Evolutionary conservation across 805 yeast species (phyloP), one percentile per base, ranked within the genome.

Genomic region (Kluyveromyces lactis): DNA sequence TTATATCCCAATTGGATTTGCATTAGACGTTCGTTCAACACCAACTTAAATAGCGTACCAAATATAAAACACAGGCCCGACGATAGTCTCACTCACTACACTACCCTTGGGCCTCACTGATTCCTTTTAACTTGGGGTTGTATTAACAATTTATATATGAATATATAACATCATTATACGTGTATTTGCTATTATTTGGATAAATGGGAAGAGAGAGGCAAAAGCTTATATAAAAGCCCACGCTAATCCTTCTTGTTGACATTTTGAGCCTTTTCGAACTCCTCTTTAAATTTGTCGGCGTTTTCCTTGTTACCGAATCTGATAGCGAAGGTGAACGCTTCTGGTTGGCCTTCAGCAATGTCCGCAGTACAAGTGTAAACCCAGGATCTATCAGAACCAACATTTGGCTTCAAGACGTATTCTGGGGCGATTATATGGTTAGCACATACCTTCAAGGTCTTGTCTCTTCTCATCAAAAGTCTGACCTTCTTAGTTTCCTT

Each of bases 351-450:
- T 63, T 92, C 98, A 40, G 95, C 81, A 40, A 89, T 76, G 63
- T 90, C 98, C 30, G 94, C 95, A 38, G 95, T 80, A 45, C 87
- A 95, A 39, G 79, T 77, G 70, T 92, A 92, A 49, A 92, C 97
- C 98, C 98, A 92, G 26, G 96, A 86, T 73, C 96, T 83, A 64
- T 92, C 98, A 44, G 92, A 81, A 37, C 98, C 97, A 49, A 92
- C 89, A 61, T 92, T 92, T 55, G 97, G 86, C 61, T 78, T 84
- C 63, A 92, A 77, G 50, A 67, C 75, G 67, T 83, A 86, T 52
- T 83, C 95, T 46, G 90, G 79, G 33, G 84, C 67, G 62, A 86
- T 77, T 67, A 78, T 78, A 68, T 92, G 98, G 72, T 92, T 92
- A 54, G 98, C 98, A 67, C 98, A 92, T 58, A 92, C 82, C 75